Percentiles rank a stretch among this genome's conserved stretches.
phyloP scores from a whole-genome alignment of 495 filamentous ascomycete genomes.

The Echria macrotheca region DNA sequence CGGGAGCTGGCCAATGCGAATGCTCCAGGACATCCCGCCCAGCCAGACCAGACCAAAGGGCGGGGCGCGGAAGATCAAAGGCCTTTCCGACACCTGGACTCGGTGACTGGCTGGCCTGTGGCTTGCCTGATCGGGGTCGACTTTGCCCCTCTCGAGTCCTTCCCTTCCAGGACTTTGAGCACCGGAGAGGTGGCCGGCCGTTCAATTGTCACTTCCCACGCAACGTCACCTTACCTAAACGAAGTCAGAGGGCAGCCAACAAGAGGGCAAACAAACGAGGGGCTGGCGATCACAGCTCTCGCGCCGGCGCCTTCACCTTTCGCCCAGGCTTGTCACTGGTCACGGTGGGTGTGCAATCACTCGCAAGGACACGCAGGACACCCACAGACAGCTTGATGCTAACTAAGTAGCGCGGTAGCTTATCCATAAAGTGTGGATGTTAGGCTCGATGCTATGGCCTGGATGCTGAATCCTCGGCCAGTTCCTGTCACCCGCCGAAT shows the following conservation, averaged over 20 bases:
- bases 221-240: slow-evolving; percentile 2
- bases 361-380: too few relatives aligned
- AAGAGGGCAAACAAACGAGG: background rate
- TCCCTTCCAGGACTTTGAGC: background rate
- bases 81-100: background rate
- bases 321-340: too few relatives aligned
- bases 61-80: background rate
- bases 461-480: too few relatives aligned
- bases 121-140: background rate
- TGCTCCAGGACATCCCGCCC: background rate
- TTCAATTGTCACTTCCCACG: too few relatives aligned
- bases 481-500: too few relatives aligned
- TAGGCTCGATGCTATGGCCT: too few relatives aligned
- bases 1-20: slow-evolving; percentile 3
- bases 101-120: too few relatives aligned
- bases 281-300: background rate
- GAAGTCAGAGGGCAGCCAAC: background rate
- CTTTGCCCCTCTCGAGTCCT: background rate
- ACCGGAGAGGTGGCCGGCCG: background rate
- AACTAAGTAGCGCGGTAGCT: too few relatives aligned
- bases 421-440: too few relatives aligned
- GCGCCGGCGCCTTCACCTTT: too few relatives aligned
- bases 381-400: too few relatives aligned
- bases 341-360: too few relatives aligned
- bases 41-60: background rate